Conservation (phyloP, 345 rosid species). For the Arabidopsis arenosa region DNA sequence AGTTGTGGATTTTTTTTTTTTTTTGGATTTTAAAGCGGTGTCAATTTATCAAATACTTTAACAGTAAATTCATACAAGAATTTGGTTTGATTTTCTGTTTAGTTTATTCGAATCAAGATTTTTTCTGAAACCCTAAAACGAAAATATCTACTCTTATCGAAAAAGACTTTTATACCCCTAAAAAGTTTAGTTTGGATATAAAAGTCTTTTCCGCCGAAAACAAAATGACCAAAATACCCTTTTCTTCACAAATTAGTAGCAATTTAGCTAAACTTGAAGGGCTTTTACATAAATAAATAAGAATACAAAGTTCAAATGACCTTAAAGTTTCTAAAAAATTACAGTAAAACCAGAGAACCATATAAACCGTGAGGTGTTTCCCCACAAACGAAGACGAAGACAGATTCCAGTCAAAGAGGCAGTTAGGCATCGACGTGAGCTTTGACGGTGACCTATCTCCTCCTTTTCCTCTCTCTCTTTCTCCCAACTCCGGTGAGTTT, state of each 20-base stretch:
- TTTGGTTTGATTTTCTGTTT: background rate
- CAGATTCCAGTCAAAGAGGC: slow-evolving; percentile 42
- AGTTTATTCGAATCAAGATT: background rate
- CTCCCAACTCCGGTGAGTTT: slow-evolving; percentile 33
- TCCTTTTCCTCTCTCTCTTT: background rate
- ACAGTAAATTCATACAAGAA: too few species aligned
- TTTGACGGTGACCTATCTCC: slow-evolving; percentile 14
- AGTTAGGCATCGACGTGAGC: slow-evolving; percentile 34
- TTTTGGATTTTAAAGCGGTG: too few species aligned
- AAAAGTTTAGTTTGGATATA: background rate
- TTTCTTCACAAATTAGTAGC: slow-evolving; percentile 2
- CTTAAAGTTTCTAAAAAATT: slow-evolving; percentile 26
- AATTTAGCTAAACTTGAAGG: background rate
- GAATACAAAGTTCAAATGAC: background rate
- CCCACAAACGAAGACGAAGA: slow-evolving; percentile 34
- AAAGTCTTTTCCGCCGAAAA: background rate
- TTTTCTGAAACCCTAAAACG: background rate
- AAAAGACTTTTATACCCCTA: background rate
- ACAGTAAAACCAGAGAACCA: slow-evolving; percentile 35
- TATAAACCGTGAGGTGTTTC: slow-evolving; percentile 33
- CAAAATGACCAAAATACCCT: background rate
- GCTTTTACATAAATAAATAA: background rate
- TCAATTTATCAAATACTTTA: too few species aligned
- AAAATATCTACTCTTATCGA: background rate
- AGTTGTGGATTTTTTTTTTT: too few species aligned